phyloP scores from a whole-genome alignment of 805 yeast genomes.

The Cyberlindnera euphorbiiphila region DNA sequence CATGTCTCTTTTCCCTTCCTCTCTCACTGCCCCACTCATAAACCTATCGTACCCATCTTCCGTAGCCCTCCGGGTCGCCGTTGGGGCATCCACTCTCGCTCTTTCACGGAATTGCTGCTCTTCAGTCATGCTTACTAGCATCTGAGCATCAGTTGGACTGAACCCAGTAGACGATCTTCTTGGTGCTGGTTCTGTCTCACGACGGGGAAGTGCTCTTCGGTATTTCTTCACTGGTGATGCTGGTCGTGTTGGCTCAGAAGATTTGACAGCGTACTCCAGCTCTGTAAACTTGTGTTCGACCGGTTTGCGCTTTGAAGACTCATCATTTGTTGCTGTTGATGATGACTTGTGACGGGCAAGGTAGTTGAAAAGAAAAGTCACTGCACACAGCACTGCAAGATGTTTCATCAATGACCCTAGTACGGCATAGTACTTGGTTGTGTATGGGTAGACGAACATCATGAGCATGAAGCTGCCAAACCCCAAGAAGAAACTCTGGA shows the following conservation, averaged over 20 bases:
- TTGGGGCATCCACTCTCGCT: conserved; percentile 11
- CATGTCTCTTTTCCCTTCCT: conserved; percentile 17
- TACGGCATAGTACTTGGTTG: conserved; percentile 17
- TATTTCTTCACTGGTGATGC: conserved; percentile 9
- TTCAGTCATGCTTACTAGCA: conserved; percentile 20
- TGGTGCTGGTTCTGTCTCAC: conserved; percentile 10
- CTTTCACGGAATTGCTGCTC: conserved; percentile 19
- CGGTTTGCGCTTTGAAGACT: no score
- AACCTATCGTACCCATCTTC: conserved; percentile 20
- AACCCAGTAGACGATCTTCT: conserved; percentile 1
- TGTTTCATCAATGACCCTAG: conserved; percentile 20
- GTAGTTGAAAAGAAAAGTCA: conserved; percentile 18
- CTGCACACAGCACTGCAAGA: conserved; percentile 18
- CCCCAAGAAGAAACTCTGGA: conserved; percentile 27
- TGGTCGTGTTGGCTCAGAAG: conserved; percentile 9
- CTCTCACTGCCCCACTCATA: conserved; percentile 21
- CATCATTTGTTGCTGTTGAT: no score
- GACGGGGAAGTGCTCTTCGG: conserved; percentile 4
- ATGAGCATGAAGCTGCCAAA: conserved; percentile 15
- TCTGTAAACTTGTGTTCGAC: conserved; percentile 12
- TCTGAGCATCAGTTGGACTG: conserved; percentile 9
- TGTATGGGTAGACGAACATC: conserved; percentile 24
- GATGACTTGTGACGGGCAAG: conserved; percentile 15
- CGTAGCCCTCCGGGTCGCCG: not conserved
- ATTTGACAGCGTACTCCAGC: conserved; percentile 23